Conservation (phyloP, 108 stramenopile species). For the Cylindrotheca closterium region DNA sequence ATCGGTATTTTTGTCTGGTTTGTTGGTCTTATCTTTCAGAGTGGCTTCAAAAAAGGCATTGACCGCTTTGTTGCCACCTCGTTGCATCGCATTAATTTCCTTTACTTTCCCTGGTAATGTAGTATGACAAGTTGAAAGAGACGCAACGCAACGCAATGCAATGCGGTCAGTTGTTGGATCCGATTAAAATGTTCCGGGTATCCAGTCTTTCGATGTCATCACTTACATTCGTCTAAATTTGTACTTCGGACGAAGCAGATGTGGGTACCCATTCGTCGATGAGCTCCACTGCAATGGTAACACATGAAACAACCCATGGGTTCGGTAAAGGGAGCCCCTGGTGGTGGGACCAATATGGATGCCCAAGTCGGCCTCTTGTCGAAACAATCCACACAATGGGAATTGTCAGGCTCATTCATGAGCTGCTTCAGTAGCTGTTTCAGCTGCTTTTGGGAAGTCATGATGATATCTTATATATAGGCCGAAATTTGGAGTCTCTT, state of each 20-base stretch:
- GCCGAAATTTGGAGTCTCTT: no score
- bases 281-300: slow-evolving; percentile 92
- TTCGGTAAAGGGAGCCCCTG: slow-evolving; percentile 30
- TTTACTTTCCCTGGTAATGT: slow-evolving; percentile 53
- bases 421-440: slow-evolving; percentile 47
- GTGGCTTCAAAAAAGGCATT: slow-evolving; percentile 61
- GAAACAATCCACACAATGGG: slow-evolving; percentile 77
- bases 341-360: slow-evolving; percentile 68
- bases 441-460: slow-evolving; percentile 26
- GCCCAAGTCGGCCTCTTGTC: slow-evolving; percentile 91
- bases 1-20: slow-evolving; percentile 24
- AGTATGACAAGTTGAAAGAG: neutral
- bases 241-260: slow-evolving; percentile 90
- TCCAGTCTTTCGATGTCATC: neutral
- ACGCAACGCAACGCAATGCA: no score
- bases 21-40: slow-evolving; percentile 6
- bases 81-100: slow-evolving; percentile 66
- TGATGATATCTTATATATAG: slow-evolving; percentile 21
- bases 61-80: slow-evolving; percentile 62
- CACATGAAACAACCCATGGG: slow-evolving; percentile 75
- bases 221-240: slow-evolving; percentile 71
- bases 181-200: neutral
- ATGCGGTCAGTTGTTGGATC: neutral
- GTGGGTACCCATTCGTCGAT: slow-evolving; percentile 91
- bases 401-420: slow-evolving; percentile 66